These are phyloP conservation scores for Linderina pennispora DNA, from an alignment of 192 early-diverging fungal genomes.

Conservation along the genomic window DNA sequence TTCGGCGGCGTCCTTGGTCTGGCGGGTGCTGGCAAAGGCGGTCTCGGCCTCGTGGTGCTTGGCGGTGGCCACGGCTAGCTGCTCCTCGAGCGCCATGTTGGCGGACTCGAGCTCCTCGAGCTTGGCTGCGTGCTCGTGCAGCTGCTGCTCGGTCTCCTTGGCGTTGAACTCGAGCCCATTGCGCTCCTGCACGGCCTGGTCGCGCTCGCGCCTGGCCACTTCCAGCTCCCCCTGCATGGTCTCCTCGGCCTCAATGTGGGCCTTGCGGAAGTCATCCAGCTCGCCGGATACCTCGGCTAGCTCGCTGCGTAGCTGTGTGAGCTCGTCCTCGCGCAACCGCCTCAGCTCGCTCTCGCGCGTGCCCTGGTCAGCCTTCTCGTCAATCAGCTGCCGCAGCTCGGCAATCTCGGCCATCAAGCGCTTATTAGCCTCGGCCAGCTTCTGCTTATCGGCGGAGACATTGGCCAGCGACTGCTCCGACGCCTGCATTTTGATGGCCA, in stretches of 20 bases:
- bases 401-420: slow-evolving; percentile 50
- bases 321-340: slow-evolving; percentile 53
- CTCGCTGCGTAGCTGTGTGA: slow-evolving; percentile 48
- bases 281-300: slow-evolving; percentile 40
- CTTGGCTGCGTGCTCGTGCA: slow-evolving; percentile 27
- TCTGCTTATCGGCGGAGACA: slow-evolving; percentile 31
- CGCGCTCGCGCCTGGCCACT: slow-evolving; percentile 43
- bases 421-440: slow-evolving; percentile 19
- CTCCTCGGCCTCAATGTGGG: slow-evolving; percentile 41
- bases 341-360: slow-evolving; percentile 53
- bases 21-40: slow-evolving; percentile 13
- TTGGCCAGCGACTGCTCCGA: slow-evolving; percentile 39
- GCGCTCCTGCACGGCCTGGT: slow-evolving; percentile 18
- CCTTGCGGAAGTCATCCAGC: slow-evolving; percentile 50
- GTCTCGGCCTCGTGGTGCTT: slow-evolving; percentile 22
- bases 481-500: slow-evolving; percentile 56
- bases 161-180: slow-evolving; percentile 5
- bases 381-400: slow-evolving; percentile 46
- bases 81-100: slow-evolving; percentile 29
- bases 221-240: slow-evolving; percentile 49
- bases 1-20: slow-evolving; percentile 20
- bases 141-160: slow-evolving; percentile 20
- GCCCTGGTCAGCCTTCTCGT: slow-evolving; percentile 56
- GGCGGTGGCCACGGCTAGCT: slow-evolving; percentile 18
- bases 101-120: slow-evolving; percentile 38